Conservation (phyloP, 768 basidiomycete genomes). For the Pulveroboletus sp. region DNA sequence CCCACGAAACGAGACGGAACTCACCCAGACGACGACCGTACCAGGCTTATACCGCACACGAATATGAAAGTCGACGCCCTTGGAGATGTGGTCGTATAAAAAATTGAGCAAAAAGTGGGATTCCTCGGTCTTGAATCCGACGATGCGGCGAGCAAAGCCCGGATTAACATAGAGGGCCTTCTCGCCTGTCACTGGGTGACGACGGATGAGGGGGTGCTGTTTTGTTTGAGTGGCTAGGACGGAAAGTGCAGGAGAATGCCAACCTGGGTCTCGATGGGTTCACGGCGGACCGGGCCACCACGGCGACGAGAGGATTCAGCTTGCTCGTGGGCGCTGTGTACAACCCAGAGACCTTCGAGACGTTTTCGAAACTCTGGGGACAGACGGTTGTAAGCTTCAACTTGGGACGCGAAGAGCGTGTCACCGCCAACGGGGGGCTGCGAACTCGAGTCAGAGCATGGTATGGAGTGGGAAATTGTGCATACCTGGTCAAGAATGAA, state of each 20-base stretch:
- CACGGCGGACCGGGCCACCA: constrained; percentile 48
- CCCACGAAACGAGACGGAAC: constrained; percentile 12
- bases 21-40: constrained; percentile 56
- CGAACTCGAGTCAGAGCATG: constrained; percentile 5
- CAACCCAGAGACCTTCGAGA: constrained; percentile 53
- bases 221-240: no score
- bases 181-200: constrained; percentile 61
- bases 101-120: constrained; percentile 49
- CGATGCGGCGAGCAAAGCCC: constrained; percentile 53
- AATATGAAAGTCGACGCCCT: constrained; percentile 50
- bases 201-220: constrained; percentile 54
- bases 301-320: constrained; percentile 43
- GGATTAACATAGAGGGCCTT: constrained; percentile 60
- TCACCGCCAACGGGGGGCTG: constrained; percentile 42
- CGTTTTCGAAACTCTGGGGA: constrained; percentile 56
- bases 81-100: constrained; percentile 51
- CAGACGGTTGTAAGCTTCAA: constrained; percentile 58
- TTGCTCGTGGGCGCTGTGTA: constrained; percentile 55
- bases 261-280: constrained; percentile 47
- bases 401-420: constrained; percentile 55
- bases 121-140: constrained; percentile 54
- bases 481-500: constrained; percentile 50
- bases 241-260: neutral
- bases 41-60: constrained; percentile 50
- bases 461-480: neutral